Evolutionary conservation across 257 asterid genomes (phyloP).

Genomic region (Solanum sitiens): DNA sequence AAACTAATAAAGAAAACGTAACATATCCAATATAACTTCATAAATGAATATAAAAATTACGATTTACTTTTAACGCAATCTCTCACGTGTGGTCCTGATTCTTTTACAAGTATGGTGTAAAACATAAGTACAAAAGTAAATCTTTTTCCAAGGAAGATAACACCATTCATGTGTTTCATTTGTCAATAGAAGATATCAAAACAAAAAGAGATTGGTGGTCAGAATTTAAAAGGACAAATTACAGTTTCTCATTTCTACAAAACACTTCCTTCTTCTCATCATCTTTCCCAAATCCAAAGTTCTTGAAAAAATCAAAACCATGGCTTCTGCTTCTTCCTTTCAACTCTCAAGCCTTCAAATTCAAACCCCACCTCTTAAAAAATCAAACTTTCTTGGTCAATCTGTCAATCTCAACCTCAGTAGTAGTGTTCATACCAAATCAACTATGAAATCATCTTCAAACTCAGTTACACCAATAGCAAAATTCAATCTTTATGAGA

Average conservation of each 20-base stretch:
- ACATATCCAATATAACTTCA: too few relatives aligned
- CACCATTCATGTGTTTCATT: neutral
- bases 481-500: constrained; percentile 66
- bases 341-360: constrained; percentile 36
- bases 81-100: neutral
- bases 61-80: neutral
- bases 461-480: constrained; percentile 24
- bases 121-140: neutral
- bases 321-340: constrained; percentile 55
- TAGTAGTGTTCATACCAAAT: constrained; percentile 3
- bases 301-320: constrained; percentile 5
- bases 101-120: neutral
- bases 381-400: constrained; percentile 57
- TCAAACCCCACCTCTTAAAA: constrained; percentile 26
- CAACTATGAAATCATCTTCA: constrained; percentile 15
- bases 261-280: neutral
- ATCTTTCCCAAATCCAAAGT: neutral
- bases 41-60: too few relatives aligned
- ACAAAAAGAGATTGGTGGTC: constrained; percentile 28
- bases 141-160: neutral
- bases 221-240: constrained; percentile 4
- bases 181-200: neutral
- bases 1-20: neutral
- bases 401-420: constrained; percentile 8
- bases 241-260: neutral